Base-by-base conservation (phyloP, 495 filamentous ascomycete genomes). In the Chaetomium tenue region DNA sequence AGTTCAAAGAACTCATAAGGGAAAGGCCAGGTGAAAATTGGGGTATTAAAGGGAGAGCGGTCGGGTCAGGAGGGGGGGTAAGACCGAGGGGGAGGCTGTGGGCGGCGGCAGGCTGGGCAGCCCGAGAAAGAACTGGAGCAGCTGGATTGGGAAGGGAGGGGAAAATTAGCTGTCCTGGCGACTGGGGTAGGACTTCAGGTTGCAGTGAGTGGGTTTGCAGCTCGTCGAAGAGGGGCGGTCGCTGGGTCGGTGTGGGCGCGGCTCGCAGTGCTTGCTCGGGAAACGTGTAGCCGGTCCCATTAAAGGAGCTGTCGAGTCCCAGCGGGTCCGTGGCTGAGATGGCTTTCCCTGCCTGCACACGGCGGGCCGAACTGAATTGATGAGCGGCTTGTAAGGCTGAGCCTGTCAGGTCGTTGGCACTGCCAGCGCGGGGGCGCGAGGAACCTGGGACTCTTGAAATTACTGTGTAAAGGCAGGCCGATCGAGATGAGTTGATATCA, bases 1-100 rank as follows among this genome's bases (percentile, higher is more conserved):
- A 82, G 78, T 84, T 86, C 82, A 84, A 76, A 75, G 80, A 85
- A 79, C 82, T 83, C 83, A 86, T 86, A 83, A 75, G 80, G 75
- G 39, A 46, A 58, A 37, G 51, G 60, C 23, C 47, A 33, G 55
- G 39, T 25, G 39, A 48, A 58, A 60, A 69, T 25, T 42, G 7
- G 60, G 63, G 66, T 64, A 69, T 61, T 69, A 69, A 64, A 72
- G 64, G 58, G 68, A 64, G 64, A 60, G 23, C 25, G 20, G 55
- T 23, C 30, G 53, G 55, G 55, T 13, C 39, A 62, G 51, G 66
- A 53, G 48, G 59, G 64, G 54, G 48, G 12, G 60, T 63, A 53
- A 63, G 58, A 61, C 57, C 42, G 60, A 64, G 54, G 50, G 50
- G 66, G 61, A 58, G 64, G 68, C 67, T 68, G 66, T 66, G 69